Conservation (phyloP, 371 early-diverging fungal species). For the Astathelohania contejeani region DNA sequence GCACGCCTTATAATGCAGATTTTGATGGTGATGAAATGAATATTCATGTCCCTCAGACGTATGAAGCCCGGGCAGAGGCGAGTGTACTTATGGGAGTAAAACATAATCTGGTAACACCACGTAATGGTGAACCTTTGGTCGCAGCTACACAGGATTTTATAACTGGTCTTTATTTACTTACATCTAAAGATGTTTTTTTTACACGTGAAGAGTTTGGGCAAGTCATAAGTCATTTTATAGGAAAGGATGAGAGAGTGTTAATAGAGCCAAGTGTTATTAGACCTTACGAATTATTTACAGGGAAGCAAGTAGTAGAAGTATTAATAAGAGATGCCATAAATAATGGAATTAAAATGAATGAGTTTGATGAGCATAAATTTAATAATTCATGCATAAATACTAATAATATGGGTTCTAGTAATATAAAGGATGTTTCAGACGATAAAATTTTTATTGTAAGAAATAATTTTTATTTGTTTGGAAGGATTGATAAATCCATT, state of each 20-base stretch:
- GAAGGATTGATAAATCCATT: constrained; percentile 75
- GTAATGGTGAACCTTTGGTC: constrained; percentile 90
- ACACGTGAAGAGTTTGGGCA: constrained; percentile 75
- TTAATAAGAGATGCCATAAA: not conserved
- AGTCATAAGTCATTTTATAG: constrained; percentile 64
- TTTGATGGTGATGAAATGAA: constrained; percentile 99
- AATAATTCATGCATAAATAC: not conserved
- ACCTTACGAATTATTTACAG: constrained; percentile 58
- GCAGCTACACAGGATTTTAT: constrained; percentile 98
- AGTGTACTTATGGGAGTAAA: constrained; percentile 83
- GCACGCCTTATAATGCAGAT: constrained; percentile 97
- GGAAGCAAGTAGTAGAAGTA: constrained; percentile 52
- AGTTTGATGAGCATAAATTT: not conserved
- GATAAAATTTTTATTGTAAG: constrained; percentile 72
- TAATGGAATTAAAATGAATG: not conserved
- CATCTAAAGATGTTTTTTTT: constrained; percentile 74
- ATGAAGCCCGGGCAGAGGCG: constrained; percentile 91
- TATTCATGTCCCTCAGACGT: constrained; percentile 94
- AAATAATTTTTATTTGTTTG: constrained; percentile 80
- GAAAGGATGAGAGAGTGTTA: constrained; percentile 61
- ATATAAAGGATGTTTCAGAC: constrained; percentile 56
- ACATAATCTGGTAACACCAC: constrained; percentile 84
- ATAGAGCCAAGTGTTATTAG: constrained; percentile 75
- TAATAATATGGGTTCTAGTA: constrained; percentile 15
- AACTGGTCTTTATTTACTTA: constrained; percentile 76